These are phyloP conservation scores for Penicillium chermesinum DNA, from an alignment of 495 filamentous ascomycete species.

Conservation along the genomic window DNA sequence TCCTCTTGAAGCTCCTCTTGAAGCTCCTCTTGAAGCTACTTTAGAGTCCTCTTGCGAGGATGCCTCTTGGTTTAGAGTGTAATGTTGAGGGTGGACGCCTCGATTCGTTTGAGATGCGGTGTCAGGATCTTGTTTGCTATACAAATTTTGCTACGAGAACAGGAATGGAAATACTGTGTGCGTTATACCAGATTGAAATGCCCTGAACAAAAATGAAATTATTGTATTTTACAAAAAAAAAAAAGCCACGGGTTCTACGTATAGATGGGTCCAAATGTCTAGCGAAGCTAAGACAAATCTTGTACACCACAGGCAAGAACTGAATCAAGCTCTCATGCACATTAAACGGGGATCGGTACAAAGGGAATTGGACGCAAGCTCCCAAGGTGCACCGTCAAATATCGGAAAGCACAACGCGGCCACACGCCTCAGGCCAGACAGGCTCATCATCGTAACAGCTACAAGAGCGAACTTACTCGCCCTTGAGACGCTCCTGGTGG, in stretches of 20 bases:
- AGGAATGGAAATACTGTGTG: no score
- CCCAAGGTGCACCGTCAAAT: slow-evolving; percentile 26
- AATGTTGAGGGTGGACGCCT: no score
- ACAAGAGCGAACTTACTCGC: slow-evolving; percentile 36
- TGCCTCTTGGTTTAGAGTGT: no score
- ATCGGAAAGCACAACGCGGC: slow-evolving; percentile 21
- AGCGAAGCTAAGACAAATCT: slow-evolving; percentile 26
- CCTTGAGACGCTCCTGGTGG: slow-evolving; percentile 54
- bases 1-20: no score
- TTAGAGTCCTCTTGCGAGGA: no score
- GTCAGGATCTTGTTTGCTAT: not conserved
- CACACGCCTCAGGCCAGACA: slow-evolving; percentile 2
- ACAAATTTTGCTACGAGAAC: not conserved
- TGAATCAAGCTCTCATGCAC: slow-evolving; percentile 29
- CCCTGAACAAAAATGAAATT: slow-evolving; percentile 14
- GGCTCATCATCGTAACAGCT: not conserved
- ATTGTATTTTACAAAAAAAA: slow-evolving; percentile 32
- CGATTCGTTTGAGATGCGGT: no score
- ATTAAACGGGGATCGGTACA: slow-evolving; percentile 22
- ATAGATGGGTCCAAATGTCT: slow-evolving; percentile 20
- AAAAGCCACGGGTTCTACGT: slow-evolving; percentile 18
- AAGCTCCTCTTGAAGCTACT: no score
- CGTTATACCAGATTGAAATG: not conserved
- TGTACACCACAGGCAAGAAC: slow-evolving; percentile 23
- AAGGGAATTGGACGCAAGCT: slow-evolving; percentile 30